phyloP scores from a whole-genome alignment of 208 protist genomes.

The Acanthamoeba lenticulata region DNA sequence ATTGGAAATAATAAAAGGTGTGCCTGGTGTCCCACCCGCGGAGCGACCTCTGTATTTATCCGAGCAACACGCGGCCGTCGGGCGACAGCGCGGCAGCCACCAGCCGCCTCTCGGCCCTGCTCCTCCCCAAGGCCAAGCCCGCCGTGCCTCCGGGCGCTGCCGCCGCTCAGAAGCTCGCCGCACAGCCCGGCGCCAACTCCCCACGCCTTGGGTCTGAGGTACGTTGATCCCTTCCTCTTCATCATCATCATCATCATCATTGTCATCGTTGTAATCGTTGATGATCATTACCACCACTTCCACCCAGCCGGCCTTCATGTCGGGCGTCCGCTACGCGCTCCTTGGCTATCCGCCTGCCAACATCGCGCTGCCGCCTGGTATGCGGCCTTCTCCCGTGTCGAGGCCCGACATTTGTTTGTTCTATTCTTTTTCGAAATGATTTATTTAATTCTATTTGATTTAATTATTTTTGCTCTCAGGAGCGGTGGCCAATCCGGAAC shows the following conservation, averaged over 20 bases:
- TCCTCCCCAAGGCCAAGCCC: neutral
- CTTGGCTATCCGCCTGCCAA: neutral
- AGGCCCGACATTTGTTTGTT: too few relatives aligned
- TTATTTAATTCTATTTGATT: too few relatives aligned
- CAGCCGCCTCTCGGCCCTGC: neutral
- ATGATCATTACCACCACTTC: too few relatives aligned
- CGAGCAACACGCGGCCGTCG: neutral
- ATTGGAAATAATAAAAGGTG: neutral
- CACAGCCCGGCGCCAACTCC: neutral
- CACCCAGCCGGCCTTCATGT: neutral
- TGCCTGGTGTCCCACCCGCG: neutral
- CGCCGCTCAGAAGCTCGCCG: neutral
- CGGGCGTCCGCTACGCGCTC: constrained; percentile 37
- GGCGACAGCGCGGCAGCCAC: neutral
- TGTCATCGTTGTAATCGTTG: neutral
- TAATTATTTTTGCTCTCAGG: neutral
- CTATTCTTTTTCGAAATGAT: too few relatives aligned
- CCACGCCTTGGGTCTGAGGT: neutral
- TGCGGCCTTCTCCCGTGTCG: neutral
- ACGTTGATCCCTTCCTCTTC: neutral
- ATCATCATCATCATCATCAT: too few relatives aligned
- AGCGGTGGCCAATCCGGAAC: neutral
- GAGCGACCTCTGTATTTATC: constrained; percentile 19
- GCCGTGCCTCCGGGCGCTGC: neutral
- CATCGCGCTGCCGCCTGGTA: neutral